Conservation (phyloP, 108 stramenopile genomes). For the Skeletonema marinoi region DNA sequence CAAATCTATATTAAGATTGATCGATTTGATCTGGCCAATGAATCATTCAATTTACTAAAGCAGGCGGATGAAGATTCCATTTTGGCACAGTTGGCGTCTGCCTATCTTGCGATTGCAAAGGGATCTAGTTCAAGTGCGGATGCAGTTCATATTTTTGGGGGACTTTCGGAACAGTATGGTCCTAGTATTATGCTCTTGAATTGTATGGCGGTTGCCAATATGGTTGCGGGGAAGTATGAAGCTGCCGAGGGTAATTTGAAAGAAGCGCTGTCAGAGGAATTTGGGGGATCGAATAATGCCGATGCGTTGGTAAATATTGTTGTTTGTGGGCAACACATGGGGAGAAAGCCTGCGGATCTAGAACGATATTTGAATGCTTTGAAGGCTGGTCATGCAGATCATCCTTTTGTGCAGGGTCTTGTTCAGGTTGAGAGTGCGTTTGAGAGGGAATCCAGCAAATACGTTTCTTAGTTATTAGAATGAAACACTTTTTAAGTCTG, state of each 20-base stretch:
- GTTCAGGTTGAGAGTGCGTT: conserved; percentile 82
- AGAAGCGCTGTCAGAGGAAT: conserved; percentile 75
- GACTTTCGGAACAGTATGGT: conserved; percentile 95
- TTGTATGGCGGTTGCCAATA: conserved; percentile 85
- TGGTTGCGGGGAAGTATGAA: conserved; percentile 86
- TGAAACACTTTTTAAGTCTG: background rate
- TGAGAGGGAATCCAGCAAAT: conserved; percentile 86
- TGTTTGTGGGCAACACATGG: conserved; percentile 83
- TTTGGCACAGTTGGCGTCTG: conserved; percentile 89
- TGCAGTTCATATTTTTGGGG: conserved; percentile 87
- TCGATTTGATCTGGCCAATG: conserved; percentile 90
- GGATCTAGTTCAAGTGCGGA: conserved; percentile 81
- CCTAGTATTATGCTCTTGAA: conserved; percentile 89
- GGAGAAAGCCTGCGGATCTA: conserved; percentile 56
- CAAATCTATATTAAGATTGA: conserved; percentile 95
- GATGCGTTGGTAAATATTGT: conserved; percentile 94
- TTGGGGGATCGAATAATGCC: conserved; percentile 58
- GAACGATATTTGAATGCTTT: conserved; percentile 51
- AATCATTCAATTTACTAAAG: conserved; percentile 68
- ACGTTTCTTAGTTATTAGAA: conserved; percentile 26
- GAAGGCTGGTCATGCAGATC: conserved; percentile 58
- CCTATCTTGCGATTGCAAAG: conserved; percentile 84
- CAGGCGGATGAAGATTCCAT: conserved; percentile 93
- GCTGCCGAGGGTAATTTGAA: conserved; percentile 80
- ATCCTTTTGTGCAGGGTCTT: conserved; percentile 72